phyloP scores from a whole-genome alignment of 495 filamentous ascomycete genomes.

The Pyrenula aspistea region DNA sequence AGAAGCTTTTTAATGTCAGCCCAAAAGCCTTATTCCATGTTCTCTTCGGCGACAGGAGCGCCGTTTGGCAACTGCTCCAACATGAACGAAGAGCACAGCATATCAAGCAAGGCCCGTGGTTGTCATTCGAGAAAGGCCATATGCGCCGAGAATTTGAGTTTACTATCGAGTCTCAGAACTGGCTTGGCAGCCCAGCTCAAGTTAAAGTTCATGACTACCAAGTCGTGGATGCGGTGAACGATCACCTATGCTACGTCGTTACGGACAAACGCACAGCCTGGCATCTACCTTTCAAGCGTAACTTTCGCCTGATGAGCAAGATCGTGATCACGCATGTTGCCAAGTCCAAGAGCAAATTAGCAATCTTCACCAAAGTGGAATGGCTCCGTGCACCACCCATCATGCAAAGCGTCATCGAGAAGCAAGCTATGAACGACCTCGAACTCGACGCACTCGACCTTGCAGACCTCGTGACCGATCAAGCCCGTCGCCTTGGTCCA shows the following conservation, averaged over 20 bases:
- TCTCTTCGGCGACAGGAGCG: constrained; percentile 88
- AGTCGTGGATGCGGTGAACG: constrained; percentile 81
- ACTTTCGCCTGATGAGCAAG: constrained; percentile 79
- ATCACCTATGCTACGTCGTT: constrained; percentile 91
- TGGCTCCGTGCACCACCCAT: constrained; percentile 60
- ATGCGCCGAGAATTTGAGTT: constrained; percentile 72
- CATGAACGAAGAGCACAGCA: constrained; percentile 68
- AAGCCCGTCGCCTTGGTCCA: constrained; percentile 65
- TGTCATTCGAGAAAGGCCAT: constrained; percentile 49
- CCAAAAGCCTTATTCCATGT: constrained; percentile 92
- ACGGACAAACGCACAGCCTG: constrained; percentile 80
- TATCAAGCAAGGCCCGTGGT: constrained; percentile 81
- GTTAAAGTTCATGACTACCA: constrained; percentile 65
- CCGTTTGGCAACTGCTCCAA: constrained; percentile 85
- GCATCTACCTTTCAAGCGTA: constrained; percentile 71
- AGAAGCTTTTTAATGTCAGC: constrained; percentile 74
- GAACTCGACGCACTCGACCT: constrained; percentile 76
- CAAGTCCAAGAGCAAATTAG: constrained; percentile 84
- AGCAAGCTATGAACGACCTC: constrained; percentile 68
- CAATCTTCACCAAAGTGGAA: constrained; percentile 75
- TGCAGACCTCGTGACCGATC: constrained; percentile 72
- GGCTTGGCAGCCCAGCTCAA: constrained; percentile 46
- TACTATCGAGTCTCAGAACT: constrained; percentile 52
- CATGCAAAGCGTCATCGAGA: constrained; percentile 61
- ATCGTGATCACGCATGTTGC: constrained; percentile 87